Base-by-base conservation (phyloP, 805 yeast species). In the Saturnispora galanensis region DNA sequence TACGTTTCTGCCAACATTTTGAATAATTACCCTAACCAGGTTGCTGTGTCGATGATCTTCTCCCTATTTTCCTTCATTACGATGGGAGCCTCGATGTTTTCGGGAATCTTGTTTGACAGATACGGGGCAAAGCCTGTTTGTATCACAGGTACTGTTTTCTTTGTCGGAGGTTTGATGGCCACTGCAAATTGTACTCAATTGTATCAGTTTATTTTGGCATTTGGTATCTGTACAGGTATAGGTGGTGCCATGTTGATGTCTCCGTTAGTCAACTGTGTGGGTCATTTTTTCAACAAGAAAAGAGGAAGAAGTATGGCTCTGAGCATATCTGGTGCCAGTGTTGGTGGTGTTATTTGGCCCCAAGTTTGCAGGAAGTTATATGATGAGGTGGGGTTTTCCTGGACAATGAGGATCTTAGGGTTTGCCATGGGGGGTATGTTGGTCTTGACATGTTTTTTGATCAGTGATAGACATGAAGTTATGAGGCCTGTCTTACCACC, bases 11-110 rank as follows among this genome's bases (percentile, higher is more conserved):
- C 61, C 13, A 72, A 80, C 54, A 79, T 77, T 48, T 64, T 83
- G 46, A 54, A 56, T 6, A 50, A 66, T 31, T 58, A 68, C 17
- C 57, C 71, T 12, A 66, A 76, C 12, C 44, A 42, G 10, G 67
- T 79, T 16, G 58, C 74, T 2, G 66, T 81, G 4, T 76, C 85
- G 1, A 84, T 90, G 93, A 74, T 83, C 46, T 84, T 83, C 55
- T 77, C 87, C 1, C 59, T 81, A 30, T 76, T 47, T 39, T 44
- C 61, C 4, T 72, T 62, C 54, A 68, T 52, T 66, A 72, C 48
- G 47, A 79, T 46, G 57, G 63, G 70, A 8, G 55, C 66, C 6
- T 59, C 67, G 16, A 56, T 72, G 38, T 56, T 72, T 35, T 65
- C 70, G 5, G 77, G 79, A 2, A 63, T 66, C 2, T 56, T 70